phyloP scores from a whole-genome alignment of 495 filamentous ascomycete genomes.

The Lophiotrema nucula region DNA sequence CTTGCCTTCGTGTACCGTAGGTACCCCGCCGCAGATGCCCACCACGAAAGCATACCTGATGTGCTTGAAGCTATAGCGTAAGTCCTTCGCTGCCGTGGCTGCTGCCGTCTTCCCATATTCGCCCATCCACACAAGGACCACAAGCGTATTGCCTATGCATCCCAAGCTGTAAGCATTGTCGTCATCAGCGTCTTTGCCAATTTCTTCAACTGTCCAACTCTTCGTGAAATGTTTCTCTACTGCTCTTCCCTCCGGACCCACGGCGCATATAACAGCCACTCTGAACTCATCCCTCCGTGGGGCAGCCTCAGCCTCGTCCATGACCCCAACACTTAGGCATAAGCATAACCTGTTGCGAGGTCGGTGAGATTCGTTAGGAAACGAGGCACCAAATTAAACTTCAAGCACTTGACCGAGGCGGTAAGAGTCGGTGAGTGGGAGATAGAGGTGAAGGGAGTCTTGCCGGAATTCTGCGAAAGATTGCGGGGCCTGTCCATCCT shows the following conservation, averaged over 20 bases:
- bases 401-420: no score
- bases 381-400: no score
- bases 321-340: no score
- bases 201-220: slow-evolving; percentile 9
- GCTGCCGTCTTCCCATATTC: slow-evolving; percentile 19
- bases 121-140: not conserved
- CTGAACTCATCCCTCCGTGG: not conserved
- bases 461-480: no score
- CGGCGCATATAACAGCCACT: not conserved
- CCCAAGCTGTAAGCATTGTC: slow-evolving; percentile 42
- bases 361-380: no score
- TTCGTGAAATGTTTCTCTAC: slow-evolving; percentile 6
- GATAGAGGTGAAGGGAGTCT: no score
- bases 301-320: not conserved
- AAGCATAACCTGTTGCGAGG: no score
- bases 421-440: no score
- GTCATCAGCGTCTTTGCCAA: slow-evolving; percentile 16
- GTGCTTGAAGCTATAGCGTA: slow-evolving; percentile 45
- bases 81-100: slow-evolving; percentile 36
- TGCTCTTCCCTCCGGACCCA: not conserved
- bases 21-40: slow-evolving; percentile 48
- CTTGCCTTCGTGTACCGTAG: slow-evolving; percentile 15
- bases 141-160: slow-evolving; percentile 39
- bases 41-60: slow-evolving; percentile 49
- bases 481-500: no score